These are phyloP conservation scores for Punica granatum DNA, from an alignment of 345 rosid genomes.

Conservation along the genomic window DNA sequence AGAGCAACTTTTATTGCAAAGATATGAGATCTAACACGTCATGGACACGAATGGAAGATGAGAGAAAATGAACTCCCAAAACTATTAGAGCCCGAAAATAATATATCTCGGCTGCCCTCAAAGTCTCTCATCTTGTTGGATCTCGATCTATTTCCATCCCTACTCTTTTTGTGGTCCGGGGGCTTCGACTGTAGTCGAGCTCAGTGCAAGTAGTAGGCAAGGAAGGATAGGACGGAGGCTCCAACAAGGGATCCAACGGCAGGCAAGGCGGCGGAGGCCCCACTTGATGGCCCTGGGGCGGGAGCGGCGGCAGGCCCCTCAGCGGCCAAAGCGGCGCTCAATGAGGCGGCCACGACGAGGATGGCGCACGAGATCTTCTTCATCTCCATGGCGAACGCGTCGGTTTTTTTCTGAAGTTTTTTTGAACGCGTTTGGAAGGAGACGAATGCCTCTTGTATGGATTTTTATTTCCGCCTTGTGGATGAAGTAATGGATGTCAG, in stretches of 20 bases:
- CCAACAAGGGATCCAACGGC: conserved; percentile 52
- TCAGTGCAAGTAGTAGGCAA: conserved; percentile 52
- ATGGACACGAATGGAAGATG: neutral
- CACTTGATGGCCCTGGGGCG: conserved; percentile 31
- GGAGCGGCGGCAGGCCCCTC: conserved; percentile 30
- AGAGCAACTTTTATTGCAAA: neutral
- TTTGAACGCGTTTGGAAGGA: conserved; percentile 8
- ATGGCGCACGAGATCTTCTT: conserved; percentile 58
- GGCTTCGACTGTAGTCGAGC: neutral
- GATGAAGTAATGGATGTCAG: neutral
- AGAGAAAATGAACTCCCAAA: neutral
- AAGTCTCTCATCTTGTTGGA: neutral
- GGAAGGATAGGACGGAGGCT: conserved; percentile 52
- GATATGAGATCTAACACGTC: neutral
- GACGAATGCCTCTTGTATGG: neutral
- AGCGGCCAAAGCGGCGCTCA: conserved; percentile 46
- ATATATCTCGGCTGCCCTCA: neutral
- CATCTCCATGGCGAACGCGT: conserved; percentile 40
- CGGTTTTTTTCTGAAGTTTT: neutral
- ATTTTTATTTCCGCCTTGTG: conserved; percentile 25
- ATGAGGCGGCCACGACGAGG: conserved; percentile 44
- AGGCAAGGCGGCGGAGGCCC: conserved; percentile 39
- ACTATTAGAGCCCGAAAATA: neutral
- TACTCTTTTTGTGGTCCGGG: neutral
- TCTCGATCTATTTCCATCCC: neutral